These are phyloP conservation scores for Mixia osmundae DNA, from an alignment of 1,284 basidiomycete species.

Conservation along the genomic window DNA sequence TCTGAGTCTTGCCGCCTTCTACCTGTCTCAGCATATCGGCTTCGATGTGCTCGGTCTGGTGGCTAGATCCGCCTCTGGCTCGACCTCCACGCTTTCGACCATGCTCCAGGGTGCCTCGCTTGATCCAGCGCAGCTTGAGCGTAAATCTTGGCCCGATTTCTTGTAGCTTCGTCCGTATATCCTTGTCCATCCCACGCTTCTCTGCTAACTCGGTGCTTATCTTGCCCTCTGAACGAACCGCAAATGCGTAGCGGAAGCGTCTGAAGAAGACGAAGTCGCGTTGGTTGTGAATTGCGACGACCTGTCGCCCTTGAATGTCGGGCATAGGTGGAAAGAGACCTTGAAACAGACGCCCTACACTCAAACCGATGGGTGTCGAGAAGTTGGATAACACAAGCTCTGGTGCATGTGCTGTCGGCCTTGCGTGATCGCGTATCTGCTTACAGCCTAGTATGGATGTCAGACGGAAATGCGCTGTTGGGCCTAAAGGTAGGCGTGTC, in stretches of 20 bases:
- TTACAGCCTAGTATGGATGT: constrained; percentile 65
- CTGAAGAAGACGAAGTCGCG: constrained; percentile 96
- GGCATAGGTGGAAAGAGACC: constrained; percentile 85
- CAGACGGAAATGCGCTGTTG: constrained; percentile 88
- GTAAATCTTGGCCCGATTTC: constrained; percentile 98
- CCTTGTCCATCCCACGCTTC: constrained; percentile 13
- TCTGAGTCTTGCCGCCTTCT: background rate
- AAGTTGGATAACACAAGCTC: constrained; percentile 93
- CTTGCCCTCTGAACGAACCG: constrained; percentile 13
- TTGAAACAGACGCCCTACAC: constrained; percentile 81
- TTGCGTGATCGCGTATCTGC: constrained; percentile 74
- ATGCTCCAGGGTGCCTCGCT: constrained; percentile 34
- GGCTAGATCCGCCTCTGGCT: no score
- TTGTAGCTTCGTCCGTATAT: constrained; percentile 60
- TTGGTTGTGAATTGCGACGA: constrained; percentile 92
- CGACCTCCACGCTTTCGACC: constrained; percentile 3
- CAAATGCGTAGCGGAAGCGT: constrained; percentile 26
- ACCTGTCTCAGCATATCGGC: no score
- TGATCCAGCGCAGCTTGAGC: constrained; percentile 68
- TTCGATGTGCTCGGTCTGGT: no score
- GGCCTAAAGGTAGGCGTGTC: constrained; percentile 71
- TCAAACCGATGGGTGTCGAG: constrained; percentile 76
- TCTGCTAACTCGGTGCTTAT: constrained; percentile 8
- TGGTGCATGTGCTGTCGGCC: constrained; percentile 74
- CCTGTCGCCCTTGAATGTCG: constrained; percentile 87